Conservation (phyloP, 1,139 yeast species). For the Oligophagozyma castellii region DNA sequence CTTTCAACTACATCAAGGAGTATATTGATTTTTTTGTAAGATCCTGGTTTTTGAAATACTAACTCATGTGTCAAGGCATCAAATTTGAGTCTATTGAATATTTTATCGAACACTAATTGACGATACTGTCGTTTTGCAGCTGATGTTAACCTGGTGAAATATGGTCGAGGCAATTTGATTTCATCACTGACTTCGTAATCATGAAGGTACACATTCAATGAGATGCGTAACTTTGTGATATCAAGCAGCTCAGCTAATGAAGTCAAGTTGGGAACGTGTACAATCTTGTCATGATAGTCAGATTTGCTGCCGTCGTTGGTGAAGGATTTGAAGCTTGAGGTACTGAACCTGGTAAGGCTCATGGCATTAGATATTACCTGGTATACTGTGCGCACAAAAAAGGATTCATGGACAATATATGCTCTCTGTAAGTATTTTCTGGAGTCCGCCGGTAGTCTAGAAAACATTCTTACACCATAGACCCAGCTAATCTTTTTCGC, state of each 20-base stretch:
- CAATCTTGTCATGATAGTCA: constrained; percentile 8
- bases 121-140: constrained; percentile 25
- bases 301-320: constrained; percentile 5
- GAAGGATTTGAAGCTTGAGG: constrained; percentile 3
- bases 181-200: constrained; percentile 29
- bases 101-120: constrained; percentile 28
- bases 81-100: constrained; percentile 33
- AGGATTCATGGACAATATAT: constrained; percentile 80
- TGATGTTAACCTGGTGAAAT: constrained; percentile 17
- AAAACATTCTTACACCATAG: constrained; percentile 66
- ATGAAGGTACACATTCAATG: constrained; percentile 55
- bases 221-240: constrained; percentile 62
- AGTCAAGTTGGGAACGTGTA: constrained; percentile 32
- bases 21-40: constrained; percentile 36
- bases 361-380: constrained; percentile 56
- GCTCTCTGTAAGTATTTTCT: constrained; percentile 45
- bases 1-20: constrained; percentile 40
- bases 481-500: constrained; percentile 48
- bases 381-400: constrained; percentile 73
- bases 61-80: constrained; percentile 35
- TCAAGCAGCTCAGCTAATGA: constrained; percentile 55
- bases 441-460: constrained; percentile 46
- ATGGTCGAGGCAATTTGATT: constrained; percentile 24
- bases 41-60: constrained; percentile 47
- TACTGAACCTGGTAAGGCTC: constrained; percentile 32